A percentile compares a stretch with the other conserved stretches of the same genome.
phyloP scores from a whole-genome alignment of 306 rosid genomes.

The Casuarina cunninghamiana region DNA sequence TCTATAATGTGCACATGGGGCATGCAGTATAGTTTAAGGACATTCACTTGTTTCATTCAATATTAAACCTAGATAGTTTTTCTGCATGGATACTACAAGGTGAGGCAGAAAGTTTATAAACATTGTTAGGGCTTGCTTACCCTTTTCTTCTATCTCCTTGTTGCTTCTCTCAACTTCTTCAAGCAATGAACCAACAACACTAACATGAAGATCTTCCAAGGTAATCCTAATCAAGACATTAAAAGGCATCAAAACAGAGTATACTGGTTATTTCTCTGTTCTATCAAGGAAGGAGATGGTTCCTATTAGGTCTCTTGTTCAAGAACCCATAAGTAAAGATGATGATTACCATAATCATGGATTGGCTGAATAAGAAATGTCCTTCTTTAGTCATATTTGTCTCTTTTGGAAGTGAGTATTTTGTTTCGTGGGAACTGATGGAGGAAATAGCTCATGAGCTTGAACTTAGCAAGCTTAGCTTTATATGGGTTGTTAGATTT shows the following conservation, averaged over 20 bases:
- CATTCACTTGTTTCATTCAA: too few species aligned
- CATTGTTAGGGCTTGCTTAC: too few species aligned
- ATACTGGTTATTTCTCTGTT: conserved; percentile 15
- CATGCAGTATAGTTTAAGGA: too few species aligned
- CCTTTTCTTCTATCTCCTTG: too few species aligned
- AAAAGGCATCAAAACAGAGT: conserved; percentile 16
- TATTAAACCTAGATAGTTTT: too few species aligned
- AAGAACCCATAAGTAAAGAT: conserved; percentile 1
- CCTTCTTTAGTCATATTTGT: conserved; percentile 19
- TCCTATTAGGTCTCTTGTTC: conserved; percentile 20
- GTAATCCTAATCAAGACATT: conserved; percentile 12
- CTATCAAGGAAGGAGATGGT: conserved; percentile 19
- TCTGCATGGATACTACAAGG: too few species aligned
- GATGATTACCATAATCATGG: background rate
- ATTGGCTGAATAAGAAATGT: conserved; percentile 22
- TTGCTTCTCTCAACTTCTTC: too few species aligned
- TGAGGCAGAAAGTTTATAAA: too few species aligned
- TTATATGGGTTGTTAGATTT: conserved; percentile 37
- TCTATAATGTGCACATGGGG: too few species aligned
- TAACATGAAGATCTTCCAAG: background rate
- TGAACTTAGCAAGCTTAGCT: conserved; percentile 18
- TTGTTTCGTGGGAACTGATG: conserved; percentile 15
- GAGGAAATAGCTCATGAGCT: conserved; percentile 28
- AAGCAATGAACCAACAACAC: too few species aligned
- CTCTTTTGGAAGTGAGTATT: conserved; percentile 35